Evolutionary conservation across 495 filamentous ascomycete genomes (phyloP), one percentile per base, ranked within the genome.

Genomic region (Neurospora africana): DNA sequence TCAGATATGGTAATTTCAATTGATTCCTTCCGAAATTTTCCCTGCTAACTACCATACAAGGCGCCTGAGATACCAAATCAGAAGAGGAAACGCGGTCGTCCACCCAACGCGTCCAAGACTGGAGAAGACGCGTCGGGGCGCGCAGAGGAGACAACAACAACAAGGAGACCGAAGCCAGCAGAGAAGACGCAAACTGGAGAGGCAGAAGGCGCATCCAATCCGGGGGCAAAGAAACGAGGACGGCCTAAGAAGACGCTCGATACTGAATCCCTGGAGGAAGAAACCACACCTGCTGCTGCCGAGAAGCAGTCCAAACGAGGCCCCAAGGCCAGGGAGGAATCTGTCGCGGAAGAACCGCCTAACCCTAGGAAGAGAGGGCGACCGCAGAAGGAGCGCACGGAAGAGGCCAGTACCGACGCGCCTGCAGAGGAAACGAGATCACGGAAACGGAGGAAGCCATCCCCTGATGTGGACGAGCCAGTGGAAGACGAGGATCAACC

Each of bases 1-100:
- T 36, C 38, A 33, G 68, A 44, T 40, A 79, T 81, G 78, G 79
- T 81, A 68, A 67, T 72, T 7, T 41, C 3, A 10, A 7, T n/a
- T 13, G 13, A 40, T 2, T 7, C n/a, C 23, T 9, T 36, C 33
- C 6, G 39, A n/a, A 36, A 11, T 0, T 0, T 21, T 2, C 3
- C 33, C 17, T 27, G n/a, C 75, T 79, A 68, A 78, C 58, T 27
- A 3, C 6, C 0, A 44, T 35, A 33, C 40, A n/a, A 84, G 81
- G 77, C 79, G 43, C 76, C 79, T 9, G 71, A 75, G 39, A 61
- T 74, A 65, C 75, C 80, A 65, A 82, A 79, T 69, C 81, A 82
- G 39, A 82, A 84, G 71, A 78, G 80, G 36, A 83, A 82, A 73
- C 81, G 81, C 78, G 82, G 82, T 74, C 81, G 80, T 67, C 79